Evolutionary conservation across 768 basidiomycete species (phyloP), one percentile per base, ranked within the genome.

Genomic region (Xerocomus brunneocitrinus): DNA sequence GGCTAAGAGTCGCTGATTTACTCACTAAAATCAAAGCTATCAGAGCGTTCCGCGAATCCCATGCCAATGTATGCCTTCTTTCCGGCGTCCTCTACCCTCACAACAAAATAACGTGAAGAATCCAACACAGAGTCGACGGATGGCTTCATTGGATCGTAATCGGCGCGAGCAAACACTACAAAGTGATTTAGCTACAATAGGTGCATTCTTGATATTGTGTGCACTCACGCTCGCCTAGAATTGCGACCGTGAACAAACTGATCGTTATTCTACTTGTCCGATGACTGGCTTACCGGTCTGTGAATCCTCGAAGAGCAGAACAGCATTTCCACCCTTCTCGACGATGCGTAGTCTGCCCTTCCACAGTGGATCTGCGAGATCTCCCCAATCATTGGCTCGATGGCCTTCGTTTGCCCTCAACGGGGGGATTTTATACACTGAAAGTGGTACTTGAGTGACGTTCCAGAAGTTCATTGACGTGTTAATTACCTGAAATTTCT

Each of bases 51-150:
- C 22, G 80, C 79, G 67, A 94, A 98, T 14, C 94, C 94, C 80
- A 97, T 86, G 5, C 94, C 94, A 53, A 98, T 91, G 64, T 91
- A 94, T 2, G 95, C 94, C 67, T 90, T 88, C 68, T 80, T 84
- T 22, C 91, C 91, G 14, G 75, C 77, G 61, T 95, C 93, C 67
- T 97, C 94, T 3, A 97, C 88, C 50, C 91, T 80, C 39, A 97
- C 76, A 14, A 95, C 94, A 65, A 98, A 98, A 67, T 98, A 98
- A 45, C 94, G 83, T 10, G 93, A 95, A 1, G 92, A 95, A 68
- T 98, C 94, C 27, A 97, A 77, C 14, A 95, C 93, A n/a, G 91
- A 88, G 59, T 98, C 94, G n/a, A 98, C 90, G 28, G 81, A 85
- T 5, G 91, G 90, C 53, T 83, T 84, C 41, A 79, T 72, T 14